phyloP scores from a whole-genome alignment of 1,139 yeast species.

The Candida buenavistaensis region DNA sequence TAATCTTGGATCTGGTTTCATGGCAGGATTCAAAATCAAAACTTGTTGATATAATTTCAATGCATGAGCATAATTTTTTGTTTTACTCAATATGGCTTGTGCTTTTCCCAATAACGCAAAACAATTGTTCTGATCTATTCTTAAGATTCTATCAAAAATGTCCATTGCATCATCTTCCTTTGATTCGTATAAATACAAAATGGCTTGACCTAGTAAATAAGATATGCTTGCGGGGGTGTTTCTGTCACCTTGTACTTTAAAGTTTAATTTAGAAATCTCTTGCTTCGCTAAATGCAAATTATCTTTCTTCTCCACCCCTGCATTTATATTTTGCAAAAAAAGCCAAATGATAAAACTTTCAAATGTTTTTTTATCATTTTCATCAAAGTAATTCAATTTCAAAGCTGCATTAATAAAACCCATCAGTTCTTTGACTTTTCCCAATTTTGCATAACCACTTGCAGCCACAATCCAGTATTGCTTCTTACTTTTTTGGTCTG shows the following conservation, averaged over 20 bases:
- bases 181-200: slow-evolving; percentile 45
- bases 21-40: slow-evolving; percentile 69
- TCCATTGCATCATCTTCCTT: slow-evolving; percentile 68
- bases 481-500: slow-evolving; percentile 73
- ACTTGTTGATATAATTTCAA: slow-evolving; percentile 83
- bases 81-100: slow-evolving; percentile 67
- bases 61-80: slow-evolving; percentile 69
- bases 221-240: slow-evolving; percentile 24
- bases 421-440: slow-evolving; percentile 60
- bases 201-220: slow-evolving; percentile 63
- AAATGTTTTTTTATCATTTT: slow-evolving; percentile 53
- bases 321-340: slow-evolving; percentile 40
- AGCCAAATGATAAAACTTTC: slow-evolving; percentile 76
- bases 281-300: slow-evolving; percentile 25
- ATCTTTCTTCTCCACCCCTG: slow-evolving; percentile 26
- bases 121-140: slow-evolving; percentile 55
- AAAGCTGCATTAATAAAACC: slow-evolving; percentile 66
- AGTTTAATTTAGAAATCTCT: slow-evolving; percentile 19
- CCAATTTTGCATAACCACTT: slow-evolving; percentile 70
- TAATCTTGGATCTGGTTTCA: slow-evolving; percentile 89
- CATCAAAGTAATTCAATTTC: slow-evolving; percentile 33
- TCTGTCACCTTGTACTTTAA: slow-evolving; percentile 18
- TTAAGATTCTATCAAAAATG: slow-evolving; percentile 55
- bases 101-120: slow-evolving; percentile 87
- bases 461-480: slow-evolving; percentile 87